A percentile compares a stretch with the other conserved stretches of the same genome.
phyloP scores from a whole-genome alignment of 2,329 filamentous ascomycete genomes.

The Talaromyces sp. region DNA sequence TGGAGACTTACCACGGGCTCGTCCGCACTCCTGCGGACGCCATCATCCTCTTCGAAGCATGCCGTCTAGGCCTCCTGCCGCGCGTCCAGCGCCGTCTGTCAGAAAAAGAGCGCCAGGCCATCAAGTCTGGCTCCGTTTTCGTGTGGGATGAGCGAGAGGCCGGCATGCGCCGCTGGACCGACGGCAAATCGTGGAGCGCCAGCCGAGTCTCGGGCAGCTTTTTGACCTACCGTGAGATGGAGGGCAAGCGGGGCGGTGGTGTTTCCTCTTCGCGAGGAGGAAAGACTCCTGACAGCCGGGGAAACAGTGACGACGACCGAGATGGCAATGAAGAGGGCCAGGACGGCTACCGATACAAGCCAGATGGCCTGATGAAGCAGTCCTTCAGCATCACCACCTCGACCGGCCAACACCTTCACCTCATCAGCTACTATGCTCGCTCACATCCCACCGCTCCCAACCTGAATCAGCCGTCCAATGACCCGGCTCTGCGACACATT shows the following conservation, averaged over 20 bases:
- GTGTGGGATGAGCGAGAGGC: slow-evolving; percentile 99
- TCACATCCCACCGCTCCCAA: slow-evolving; percentile 67
- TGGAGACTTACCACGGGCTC: slow-evolving; percentile 96
- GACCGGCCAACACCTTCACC: slow-evolving; percentile 81
- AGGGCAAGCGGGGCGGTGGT: slow-evolving; percentile 79
- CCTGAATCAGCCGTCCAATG: slow-evolving; percentile 74
- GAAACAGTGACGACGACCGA: slow-evolving; percentile 76
- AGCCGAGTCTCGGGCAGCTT: slow-evolving; percentile 97
- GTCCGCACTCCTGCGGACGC: slow-evolving; percentile 95
- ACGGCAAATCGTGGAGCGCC: slow-evolving; percentile 98
- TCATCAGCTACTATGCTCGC: slow-evolving; percentile 94
- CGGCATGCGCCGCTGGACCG: slow-evolving; percentile 97
- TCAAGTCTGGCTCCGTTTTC: slow-evolving; percentile 93
- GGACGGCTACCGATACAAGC: slow-evolving; percentile 91
- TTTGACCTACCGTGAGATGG: slow-evolving; percentile 96
- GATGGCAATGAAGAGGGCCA: slow-evolving; percentile 66
- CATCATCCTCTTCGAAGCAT: slow-evolving; percentile 98
- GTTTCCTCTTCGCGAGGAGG: slow-evolving; percentile 52
- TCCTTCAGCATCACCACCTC: slow-evolving; percentile 98
- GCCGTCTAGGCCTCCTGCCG: slow-evolving; percentile 79
- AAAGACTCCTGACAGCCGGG: slow-evolving; percentile 78
- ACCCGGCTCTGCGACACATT: slow-evolving; percentile 74
- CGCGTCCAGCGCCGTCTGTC: slow-evolving; percentile 89
- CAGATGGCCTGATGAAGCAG: slow-evolving; percentile 97
- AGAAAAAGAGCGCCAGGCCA: slow-evolving; percentile 94